Evolutionary conservation across 345 rosid species (phyloP).

Genomic region (Citrus cavaleriei): DNA sequence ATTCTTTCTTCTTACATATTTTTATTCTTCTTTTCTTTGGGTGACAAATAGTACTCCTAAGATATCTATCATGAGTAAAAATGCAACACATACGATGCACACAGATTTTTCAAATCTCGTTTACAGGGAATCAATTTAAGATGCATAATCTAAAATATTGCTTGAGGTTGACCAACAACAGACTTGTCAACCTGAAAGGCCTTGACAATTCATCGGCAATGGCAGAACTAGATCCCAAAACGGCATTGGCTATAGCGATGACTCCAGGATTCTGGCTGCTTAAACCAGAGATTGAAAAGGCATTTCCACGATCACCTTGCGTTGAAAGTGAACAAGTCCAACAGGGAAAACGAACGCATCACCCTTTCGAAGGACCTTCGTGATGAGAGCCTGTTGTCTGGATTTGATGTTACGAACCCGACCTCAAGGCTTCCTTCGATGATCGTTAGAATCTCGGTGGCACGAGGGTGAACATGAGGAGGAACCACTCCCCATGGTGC

Average conservation of each 20-base stretch:
- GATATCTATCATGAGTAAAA: not conserved
- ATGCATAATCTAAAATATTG: not conserved
- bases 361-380: conserved; percentile 21
- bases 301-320: conserved; percentile 11
- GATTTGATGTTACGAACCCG: conserved; percentile 27
- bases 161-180: not conserved
- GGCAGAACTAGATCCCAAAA: conserved; percentile 22
- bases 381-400: conserved; percentile 23
- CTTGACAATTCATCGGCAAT: conserved; percentile 19
- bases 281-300: conserved; percentile 6
- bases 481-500: conserved; percentile 8
- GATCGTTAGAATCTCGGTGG: conserved; percentile 18
- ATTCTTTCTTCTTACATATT: not conserved
- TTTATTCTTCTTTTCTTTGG: not conserved
- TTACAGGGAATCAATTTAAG: not conserved
- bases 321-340: conserved; percentile 26
- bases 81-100: not conserved
- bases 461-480: conserved; percentile 21
- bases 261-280: conserved; percentile 26
- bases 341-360: conserved; percentile 19
- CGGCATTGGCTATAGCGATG: conserved; percentile 10
- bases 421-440: conserved; percentile 14
- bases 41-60: not conserved
- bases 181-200: conserved; percentile 26
- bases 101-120: too few species aligned